Evolutionary conservation across 83 land plant species (phyloP).

Genomic region (Diphasiastrum complanatum): DNA sequence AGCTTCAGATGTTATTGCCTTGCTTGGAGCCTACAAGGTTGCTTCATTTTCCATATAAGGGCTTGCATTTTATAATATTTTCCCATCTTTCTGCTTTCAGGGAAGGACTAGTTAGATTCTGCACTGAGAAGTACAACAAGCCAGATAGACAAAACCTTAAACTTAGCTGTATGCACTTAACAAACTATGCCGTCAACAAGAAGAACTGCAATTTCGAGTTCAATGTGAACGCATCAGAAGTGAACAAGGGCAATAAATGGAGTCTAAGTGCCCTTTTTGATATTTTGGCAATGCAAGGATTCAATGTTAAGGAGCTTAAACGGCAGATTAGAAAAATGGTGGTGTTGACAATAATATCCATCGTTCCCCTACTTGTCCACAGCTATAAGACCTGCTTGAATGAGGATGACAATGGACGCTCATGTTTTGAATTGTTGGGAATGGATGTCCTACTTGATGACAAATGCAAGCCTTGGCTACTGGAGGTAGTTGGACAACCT

Average conservation of each 20-base stretch:
- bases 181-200: conserved; percentile 37
- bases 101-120: conserved; percentile 32
- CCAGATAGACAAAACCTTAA: conserved; percentile 25
- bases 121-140: conserved; percentile 39
- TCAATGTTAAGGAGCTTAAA: conserved; percentile 20
- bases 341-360: conserved; percentile 31
- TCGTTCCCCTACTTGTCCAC: conserved; percentile 32
- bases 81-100: too few species aligned
- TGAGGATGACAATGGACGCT: conserved; percentile 32
- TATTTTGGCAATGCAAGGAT: conserved; percentile 20
- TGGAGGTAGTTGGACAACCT: too few species aligned
- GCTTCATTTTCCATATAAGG: too few species aligned
- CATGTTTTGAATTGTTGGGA: conserved; percentile 38
- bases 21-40: too few species aligned
- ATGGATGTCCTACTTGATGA: conserved; percentile 36
- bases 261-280: conserved; percentile 26
- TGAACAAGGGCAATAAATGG: conserved; percentile 36
- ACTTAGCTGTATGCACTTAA: conserved; percentile 33
- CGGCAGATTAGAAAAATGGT: conserved; percentile 30
- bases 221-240: conserved; percentile 27
- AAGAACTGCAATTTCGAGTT: conserved; percentile 31
- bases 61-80: too few species aligned
- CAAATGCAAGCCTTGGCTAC: conserved; percentile 35
- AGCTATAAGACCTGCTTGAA: conserved; percentile 28
- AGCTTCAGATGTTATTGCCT: too few species aligned